These are phyloP conservation scores for Stellera chamaejasme DNA, from an alignment of 345 rosid genomes.

Conservation along the genomic window DNA sequence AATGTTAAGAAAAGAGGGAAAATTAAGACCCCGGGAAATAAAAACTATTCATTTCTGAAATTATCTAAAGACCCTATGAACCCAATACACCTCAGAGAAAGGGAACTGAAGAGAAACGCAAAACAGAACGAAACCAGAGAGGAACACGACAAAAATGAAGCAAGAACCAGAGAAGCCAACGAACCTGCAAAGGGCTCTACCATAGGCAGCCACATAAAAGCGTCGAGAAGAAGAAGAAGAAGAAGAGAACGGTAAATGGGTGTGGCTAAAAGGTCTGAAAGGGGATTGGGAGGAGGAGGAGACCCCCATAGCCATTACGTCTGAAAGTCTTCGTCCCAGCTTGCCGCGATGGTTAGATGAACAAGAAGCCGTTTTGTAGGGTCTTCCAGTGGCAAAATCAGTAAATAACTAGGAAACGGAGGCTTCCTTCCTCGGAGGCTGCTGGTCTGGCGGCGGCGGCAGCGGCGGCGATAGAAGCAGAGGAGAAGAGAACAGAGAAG, in stretches of 20 bases:
- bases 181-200: conserved; percentile 31
- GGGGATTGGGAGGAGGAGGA: conserved; percentile 37
- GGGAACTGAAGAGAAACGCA: background rate
- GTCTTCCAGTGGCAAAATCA: conserved; percentile 4
- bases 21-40: background rate
- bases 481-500: background rate
- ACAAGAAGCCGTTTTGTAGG: conserved; percentile 33
- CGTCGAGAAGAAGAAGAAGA: conserved; percentile 10
- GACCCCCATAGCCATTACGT: conserved; percentile 51
- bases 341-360: conserved; percentile 17
- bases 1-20: background rate
- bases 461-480: conserved; percentile 11
- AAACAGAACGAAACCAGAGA: background rate
- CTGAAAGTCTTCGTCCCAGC: conserved; percentile 43
- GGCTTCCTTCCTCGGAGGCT: conserved; percentile 10
- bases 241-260: conserved; percentile 24
- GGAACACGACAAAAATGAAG: background rate
- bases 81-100: conserved; percentile 3
- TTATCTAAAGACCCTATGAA: background rate
- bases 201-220: conserved; percentile 11
- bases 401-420: conserved; percentile 4
- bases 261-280: conserved; percentile 23
- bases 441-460: conserved; percentile 18
- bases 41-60: background rate
- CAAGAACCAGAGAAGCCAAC: background rate